Evolutionary conservation across 1,139 yeast genomes (phyloP).

Genomic region (Hansenula sp.): DNA sequence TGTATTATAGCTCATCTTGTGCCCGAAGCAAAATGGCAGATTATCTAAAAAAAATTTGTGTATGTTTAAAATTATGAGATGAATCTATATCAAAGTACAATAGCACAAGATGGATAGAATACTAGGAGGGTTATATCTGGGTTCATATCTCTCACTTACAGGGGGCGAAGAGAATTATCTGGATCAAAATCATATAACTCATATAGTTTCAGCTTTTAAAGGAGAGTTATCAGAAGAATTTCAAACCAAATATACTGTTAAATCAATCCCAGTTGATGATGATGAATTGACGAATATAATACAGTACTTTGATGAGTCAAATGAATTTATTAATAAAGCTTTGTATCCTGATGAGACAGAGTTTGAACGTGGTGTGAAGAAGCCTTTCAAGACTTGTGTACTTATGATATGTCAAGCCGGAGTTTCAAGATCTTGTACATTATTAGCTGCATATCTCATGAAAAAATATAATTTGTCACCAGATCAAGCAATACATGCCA

Average conservation of each 20-base stretch:
- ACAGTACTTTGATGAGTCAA: conserved; percentile 53
- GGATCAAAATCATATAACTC: conserved; percentile 49
- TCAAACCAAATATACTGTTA: conserved; percentile 44
- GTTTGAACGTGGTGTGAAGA: conserved; percentile 27
- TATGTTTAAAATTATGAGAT: too few species aligned
- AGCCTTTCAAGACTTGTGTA: conserved; percentile 42
- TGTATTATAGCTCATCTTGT: too few species aligned
- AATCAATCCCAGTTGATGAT: conserved; percentile 71
- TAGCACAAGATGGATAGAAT: conserved; percentile 40
- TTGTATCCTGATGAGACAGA: conserved; percentile 38
- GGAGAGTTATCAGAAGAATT: conserved; percentile 57
- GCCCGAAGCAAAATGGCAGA: too few species aligned
- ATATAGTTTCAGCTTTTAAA: conserved; percentile 62
- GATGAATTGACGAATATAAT: conserved; percentile 56
- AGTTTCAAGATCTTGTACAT: conserved; percentile 71
- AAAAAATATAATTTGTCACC: conserved; percentile 55
- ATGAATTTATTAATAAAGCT: conserved; percentile 64
- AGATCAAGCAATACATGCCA: conserved; percentile 66
- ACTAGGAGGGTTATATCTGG: conserved; percentile 61
- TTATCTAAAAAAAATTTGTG: too few species aligned
- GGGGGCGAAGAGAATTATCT: conserved; percentile 38
- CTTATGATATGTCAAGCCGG: conserved; percentile 85
- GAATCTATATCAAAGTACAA: too few species aligned
- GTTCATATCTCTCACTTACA: conserved; percentile 50
- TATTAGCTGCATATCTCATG: conserved; percentile 78